phyloP scores from a whole-genome alignment of 805 yeast species.

The Spathaspora gorwiae region DNA sequence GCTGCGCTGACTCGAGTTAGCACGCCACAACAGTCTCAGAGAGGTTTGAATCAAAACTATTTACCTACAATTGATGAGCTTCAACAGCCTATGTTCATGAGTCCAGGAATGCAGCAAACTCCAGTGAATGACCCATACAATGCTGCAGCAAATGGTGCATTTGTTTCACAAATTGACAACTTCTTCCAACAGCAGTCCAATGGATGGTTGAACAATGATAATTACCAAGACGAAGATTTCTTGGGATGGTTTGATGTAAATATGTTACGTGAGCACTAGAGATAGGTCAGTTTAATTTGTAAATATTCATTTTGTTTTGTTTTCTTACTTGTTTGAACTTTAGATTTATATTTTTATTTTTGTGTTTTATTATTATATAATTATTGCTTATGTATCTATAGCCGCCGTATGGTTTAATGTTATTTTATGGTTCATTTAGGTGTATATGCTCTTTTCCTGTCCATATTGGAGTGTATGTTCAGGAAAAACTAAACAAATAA shows the following conservation, averaged over 20 bases:
- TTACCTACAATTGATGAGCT: slow-evolving; percentile 1
- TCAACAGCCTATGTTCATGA: not conserved
- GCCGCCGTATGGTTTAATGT: too few species aligned
- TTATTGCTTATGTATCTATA: too few species aligned
- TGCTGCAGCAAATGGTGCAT: slow-evolving; percentile 25
- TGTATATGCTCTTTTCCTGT: too few species aligned
- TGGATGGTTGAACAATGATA: slow-evolving; percentile 73
- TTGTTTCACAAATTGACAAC: slow-evolving; percentile 28
- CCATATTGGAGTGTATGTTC: too few species aligned
- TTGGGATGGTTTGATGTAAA: slow-evolving; percentile 91
- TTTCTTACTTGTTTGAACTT: too few species aligned
- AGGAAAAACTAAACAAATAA: too few species aligned
- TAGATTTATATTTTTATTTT: too few species aligned
- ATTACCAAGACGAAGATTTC: slow-evolving; percentile 69
- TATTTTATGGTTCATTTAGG: too few species aligned
- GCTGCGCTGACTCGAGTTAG: not conserved
- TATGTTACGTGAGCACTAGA: slow-evolving; percentile 16
- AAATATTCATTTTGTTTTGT: too few species aligned
- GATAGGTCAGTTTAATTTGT: too few species aligned
- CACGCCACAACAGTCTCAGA: slow-evolving; percentile 3
- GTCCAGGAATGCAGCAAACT: not conserved
- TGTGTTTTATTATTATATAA: too few species aligned
- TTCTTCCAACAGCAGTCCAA: slow-evolving; percentile 79
- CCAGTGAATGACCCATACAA: slow-evolving; percentile 5
- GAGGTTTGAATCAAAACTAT: not conserved